Base-by-base conservation (phyloP, 139 green algal species). In the Marvania coccoides region DNA sequence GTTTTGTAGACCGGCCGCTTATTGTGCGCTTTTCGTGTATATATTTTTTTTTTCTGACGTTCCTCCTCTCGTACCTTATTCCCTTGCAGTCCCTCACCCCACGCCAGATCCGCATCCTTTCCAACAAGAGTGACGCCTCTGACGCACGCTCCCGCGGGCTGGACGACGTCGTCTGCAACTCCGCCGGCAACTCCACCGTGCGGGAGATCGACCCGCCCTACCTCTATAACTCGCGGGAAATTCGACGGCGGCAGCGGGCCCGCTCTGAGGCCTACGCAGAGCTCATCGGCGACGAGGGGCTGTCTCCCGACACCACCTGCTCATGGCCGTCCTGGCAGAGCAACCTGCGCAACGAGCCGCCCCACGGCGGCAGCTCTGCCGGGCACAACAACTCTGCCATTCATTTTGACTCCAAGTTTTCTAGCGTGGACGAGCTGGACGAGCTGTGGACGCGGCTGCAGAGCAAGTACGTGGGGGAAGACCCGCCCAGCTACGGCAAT, bases 61-160 rank as follows among this genome's bases (percentile, higher is more conserved):
- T n/a, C n/a, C n/a, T n/a, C n/a, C n/a, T n/a, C n/a, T n/a, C n/a
- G n/a, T n/a, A n/a, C n/a, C n/a, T n/a, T n/a, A n/a, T n/a, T n/a
- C n/a, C 35, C 2, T 24, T 4, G 28, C 37, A 28, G 53, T 48
- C 34, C 34, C 55, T 86, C 6, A 78, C 72, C 14, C 62, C 75
- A 9, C 74, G 77, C 12, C 77, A 81, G 71, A 60, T 83, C 45
- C 53, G 61, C 28, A 46, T 81, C 31, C 69, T 85, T 46, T 61
- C 77, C 6, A 14, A 58, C 31, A 38, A 38, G 24, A 26, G 15
- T 6, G 13, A 51, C 33, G 14, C 14, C 14, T n/a, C n/a, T n/a
- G 59, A 19, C 33, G 59, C 13, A n/a, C 19, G 42, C 19, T 51
- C 42, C 19, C 42, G 42, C 19, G 42, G 42, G 19, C 28, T 19